Conservation (phyloP, 1,284 basidiomycete species). For the Coriolopsis trogii region DNA sequence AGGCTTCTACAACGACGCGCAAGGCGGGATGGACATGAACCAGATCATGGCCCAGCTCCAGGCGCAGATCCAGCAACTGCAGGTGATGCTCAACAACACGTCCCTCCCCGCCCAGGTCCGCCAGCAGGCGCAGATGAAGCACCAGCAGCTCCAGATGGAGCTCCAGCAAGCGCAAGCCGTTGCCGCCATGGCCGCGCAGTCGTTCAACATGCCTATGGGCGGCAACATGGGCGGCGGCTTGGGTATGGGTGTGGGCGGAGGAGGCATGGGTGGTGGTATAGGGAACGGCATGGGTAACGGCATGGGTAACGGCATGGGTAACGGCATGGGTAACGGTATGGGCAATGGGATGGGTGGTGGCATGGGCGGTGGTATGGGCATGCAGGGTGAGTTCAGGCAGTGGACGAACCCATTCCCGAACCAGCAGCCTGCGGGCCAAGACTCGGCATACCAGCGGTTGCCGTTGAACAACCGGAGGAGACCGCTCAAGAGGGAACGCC, state of each 20-base stretch:
- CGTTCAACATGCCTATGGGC: slow-evolving; percentile 35
- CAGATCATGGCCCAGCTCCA: slow-evolving; percentile 78
- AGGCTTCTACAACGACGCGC: slow-evolving; percentile 67
- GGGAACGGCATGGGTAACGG: background rate
- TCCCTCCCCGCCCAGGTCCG: slow-evolving; percentile 70
- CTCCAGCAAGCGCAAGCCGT: slow-evolving; percentile 75
- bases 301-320: slow-evolving; percentile 4
- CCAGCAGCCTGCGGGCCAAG: slow-evolving; percentile 65
- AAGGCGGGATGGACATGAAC: slow-evolving; percentile 66
- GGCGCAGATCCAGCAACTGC: slow-evolving; percentile 75
- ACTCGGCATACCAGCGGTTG: slow-evolving; percentile 82
- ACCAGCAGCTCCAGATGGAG: slow-evolving; percentile 76
- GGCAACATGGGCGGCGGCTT: slow-evolving; percentile 6
- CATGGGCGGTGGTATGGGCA: slow-evolving; percentile 28
- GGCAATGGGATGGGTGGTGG: slow-evolving; percentile 4
- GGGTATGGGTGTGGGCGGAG: slow-evolving; percentile 4
- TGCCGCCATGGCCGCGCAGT: slow-evolving; percentile 49
- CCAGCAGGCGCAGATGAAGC: slow-evolving; percentile 76
- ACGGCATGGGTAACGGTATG: slow-evolving; percentile 4
- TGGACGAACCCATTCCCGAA: slow-evolving; percentile 59
- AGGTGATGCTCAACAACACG: slow-evolving; percentile 75
- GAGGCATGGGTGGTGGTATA: slow-evolving; percentile 5
- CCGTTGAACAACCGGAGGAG: slow-evolving; percentile 78
- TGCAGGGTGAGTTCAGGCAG: slow-evolving; percentile 43
- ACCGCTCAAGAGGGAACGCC: slow-evolving; percentile 76